A percentile compares a stretch with the other conserved stretches of the same genome.
These are phyloP conservation scores for Tolypocladium ophioglossoides DNA, from an alignment of 2,329 filamentous ascomycete genomes.

Conservation along the genomic window DNA sequence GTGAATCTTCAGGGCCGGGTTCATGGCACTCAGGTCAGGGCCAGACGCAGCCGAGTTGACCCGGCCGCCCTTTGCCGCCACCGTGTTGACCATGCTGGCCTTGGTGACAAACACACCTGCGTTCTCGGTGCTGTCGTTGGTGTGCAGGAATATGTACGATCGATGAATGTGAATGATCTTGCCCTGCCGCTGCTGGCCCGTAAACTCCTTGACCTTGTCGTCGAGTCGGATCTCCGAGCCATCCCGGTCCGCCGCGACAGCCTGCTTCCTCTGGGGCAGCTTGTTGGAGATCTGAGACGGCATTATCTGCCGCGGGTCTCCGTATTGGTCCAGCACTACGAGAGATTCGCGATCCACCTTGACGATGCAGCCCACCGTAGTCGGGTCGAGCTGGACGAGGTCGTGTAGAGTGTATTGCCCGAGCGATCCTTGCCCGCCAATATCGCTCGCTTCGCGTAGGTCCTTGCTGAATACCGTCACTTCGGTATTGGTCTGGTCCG, in stretches of 20 bases:
- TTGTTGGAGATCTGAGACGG: constrained; percentile 90
- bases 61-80: constrained; percentile 88
- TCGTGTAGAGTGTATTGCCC: constrained; percentile 89
- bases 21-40: constrained; percentile 82
- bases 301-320: constrained; percentile 69
- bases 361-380: constrained; percentile 86
- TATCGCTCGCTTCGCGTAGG: constrained; percentile 83
- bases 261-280: constrained; percentile 69
- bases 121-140: constrained; percentile 74
- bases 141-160: constrained; percentile 85
- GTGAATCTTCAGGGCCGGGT: constrained; percentile 73
- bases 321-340: constrained; percentile 82
- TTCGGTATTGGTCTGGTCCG: constrained; percentile 84
- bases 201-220: constrained; percentile 84
- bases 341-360: constrained; percentile 93
- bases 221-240: constrained; percentile 87
- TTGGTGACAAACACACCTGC: constrained; percentile 82
- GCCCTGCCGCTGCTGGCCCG: constrained; percentile 75
- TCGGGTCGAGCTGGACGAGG: constrained; percentile 83
- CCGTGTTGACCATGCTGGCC: constrained; percentile 74
- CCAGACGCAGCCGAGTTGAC: constrained; percentile 49
- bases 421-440: constrained; percentile 73
- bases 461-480: constrained; percentile 98
- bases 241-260: constrained; percentile 85
- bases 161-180: constrained; percentile 91